Evolutionary conservation across 2,329 filamentous ascomycete species (phyloP), one percentile per base, ranked within the genome.

Genomic region (Torrubiella hemipterigena): DNA sequence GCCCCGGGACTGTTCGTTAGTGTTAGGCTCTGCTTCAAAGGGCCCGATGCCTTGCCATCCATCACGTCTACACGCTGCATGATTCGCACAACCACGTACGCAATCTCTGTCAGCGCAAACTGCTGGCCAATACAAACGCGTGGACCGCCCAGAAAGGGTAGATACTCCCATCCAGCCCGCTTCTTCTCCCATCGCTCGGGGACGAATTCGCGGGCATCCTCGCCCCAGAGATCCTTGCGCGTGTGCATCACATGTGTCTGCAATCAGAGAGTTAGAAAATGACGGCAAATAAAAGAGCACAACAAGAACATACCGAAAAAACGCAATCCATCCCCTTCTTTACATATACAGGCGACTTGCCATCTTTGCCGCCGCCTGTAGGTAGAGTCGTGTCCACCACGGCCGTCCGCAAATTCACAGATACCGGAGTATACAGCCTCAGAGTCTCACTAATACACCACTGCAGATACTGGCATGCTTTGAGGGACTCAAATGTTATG

Each of bases 341-440:
- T 6, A 69, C 52, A 34, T 61, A 63, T n/a, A 70, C 43, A 3
- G 65, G 64, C 2, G 50, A 47, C 21, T 43, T 47, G 21, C 58
- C 54, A 30, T 63, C 51, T 3, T 52, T 44, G 1, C 66, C 65
- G 30, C 66, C 65, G 19, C 65, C 65, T 1, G 48, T 42, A 4
- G 65, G 65, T 1, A 69, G 49, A 1, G 58, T 52, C 3, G 63
- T 66, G 44, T 67, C 61, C 27, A 46, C 48, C 17, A 54, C 46
- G 2, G 65, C 63, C 17, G 49, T 44, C 25, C 66, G 61, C 15
- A 49, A 49, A 44, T 67, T 68, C 21, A 47, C 39, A 5, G 63
- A 61, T 12, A 65, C 58, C 10, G 58, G 52, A 7, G 62, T 56
- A 38, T 65, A 51, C 3, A 49, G 34, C 4, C 45, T 37, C 5